Conservation (phyloP, 768 basidiomycete genomes). For the Tephrocybe sp. region DNA sequence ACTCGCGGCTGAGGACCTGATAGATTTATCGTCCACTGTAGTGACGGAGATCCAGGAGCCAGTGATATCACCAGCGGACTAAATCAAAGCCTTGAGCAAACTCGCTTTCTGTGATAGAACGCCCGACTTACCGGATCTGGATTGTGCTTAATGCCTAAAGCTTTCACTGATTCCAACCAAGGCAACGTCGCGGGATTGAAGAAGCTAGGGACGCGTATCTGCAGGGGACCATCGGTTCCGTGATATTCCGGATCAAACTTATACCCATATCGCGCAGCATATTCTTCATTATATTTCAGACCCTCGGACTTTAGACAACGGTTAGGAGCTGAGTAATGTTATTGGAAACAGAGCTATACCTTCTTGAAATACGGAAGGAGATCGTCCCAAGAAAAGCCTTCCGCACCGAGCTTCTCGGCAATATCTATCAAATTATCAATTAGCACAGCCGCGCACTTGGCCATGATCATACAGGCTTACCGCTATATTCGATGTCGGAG, state of each 20-base stretch:
- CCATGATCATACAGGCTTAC: not conserved
- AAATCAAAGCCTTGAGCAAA: not conserved
- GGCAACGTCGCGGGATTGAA: not conserved
- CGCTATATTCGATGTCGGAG: not conserved
- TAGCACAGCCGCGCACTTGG: not conserved
- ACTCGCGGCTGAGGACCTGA: not conserved
- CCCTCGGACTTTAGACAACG: not conserved
- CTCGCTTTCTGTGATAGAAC: not conserved
- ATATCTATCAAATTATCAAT: not conserved
- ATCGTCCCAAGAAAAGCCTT: not conserved
- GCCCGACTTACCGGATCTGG: not conserved
- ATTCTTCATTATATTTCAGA: not conserved
- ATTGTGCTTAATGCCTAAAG: not conserved
- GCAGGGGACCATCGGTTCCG: not conserved
- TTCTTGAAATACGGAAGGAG: not conserved
- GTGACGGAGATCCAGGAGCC: not conserved
- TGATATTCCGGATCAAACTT: not conserved
- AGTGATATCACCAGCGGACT: not conserved
- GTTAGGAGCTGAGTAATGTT: not conserved
- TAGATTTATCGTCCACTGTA: not conserved
- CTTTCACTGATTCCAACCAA: not conserved
- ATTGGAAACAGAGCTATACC: not conserved
- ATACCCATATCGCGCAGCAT: not conserved
- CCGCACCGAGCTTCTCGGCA: not conserved
- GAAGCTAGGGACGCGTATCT: not conserved